phyloP scores from a whole-genome alignment of 2,329 filamentous ascomycete genomes.

The Chaetomium sp. region DNA sequence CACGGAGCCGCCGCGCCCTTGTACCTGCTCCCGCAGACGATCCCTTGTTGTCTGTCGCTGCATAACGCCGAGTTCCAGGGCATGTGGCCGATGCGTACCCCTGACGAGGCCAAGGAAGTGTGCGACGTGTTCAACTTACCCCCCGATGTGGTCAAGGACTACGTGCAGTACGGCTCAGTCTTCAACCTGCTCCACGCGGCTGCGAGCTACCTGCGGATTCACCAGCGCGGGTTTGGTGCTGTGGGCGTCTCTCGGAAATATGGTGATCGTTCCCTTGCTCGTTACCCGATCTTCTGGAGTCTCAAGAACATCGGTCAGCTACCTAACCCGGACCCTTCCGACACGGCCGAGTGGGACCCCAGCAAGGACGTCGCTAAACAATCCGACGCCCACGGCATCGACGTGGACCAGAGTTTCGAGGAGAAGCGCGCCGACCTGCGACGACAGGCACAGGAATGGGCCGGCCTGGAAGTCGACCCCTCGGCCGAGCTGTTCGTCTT shows the following conservation, averaged over 20 bases:
- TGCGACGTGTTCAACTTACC: constrained; percentile 59
- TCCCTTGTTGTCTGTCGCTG: constrained; percentile 57
- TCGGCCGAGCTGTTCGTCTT: constrained; percentile 62
- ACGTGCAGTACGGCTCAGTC: constrained; percentile 62
- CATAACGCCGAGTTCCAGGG: constrained; percentile 67
- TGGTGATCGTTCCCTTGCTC: constrained; percentile 57
- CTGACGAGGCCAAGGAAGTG: constrained; percentile 55
- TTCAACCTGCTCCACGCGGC: constrained; percentile 65
- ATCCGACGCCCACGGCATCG: constrained; percentile 33
- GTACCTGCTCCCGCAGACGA: constrained; percentile 56
- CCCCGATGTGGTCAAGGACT: constrained; percentile 49
- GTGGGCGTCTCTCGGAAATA: constrained; percentile 65
- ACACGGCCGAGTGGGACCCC: constrained; percentile 53
- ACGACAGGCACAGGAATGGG: constrained; percentile 61
- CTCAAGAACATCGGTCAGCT: constrained; percentile 55
- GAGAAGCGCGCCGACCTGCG: constrained; percentile 45
- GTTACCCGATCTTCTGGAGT: constrained; percentile 65
- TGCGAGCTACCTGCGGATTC: constrained; percentile 57
- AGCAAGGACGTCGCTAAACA: constrained; percentile 40
- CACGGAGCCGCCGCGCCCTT: constrained; percentile 46
- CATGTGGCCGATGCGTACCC: constrained; percentile 59
- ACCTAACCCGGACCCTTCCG: constrained; percentile 60
- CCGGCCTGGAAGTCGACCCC: constrained; percentile 53
- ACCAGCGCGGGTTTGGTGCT: constrained; percentile 61
- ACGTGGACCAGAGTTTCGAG: constrained; percentile 52